A percentile compares a stretch with the other conserved stretches of the same genome.
phyloP scores from a whole-genome alignment of 1,139 yeast genomes.

The Suhomyces maxii region DNA sequence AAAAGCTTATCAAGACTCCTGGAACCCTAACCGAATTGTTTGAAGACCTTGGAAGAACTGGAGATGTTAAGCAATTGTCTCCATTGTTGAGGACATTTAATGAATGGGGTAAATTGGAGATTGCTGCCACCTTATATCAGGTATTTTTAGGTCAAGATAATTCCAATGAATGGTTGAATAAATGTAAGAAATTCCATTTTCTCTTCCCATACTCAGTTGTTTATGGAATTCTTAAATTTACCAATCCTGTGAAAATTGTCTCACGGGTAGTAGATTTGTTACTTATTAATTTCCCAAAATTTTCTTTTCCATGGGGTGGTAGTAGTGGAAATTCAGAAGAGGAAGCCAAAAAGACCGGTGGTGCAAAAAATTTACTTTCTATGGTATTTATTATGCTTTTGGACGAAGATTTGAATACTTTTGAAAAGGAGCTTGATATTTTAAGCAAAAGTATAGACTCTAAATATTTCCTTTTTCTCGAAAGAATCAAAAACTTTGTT shows the following conservation, averaged over 20 bases:
- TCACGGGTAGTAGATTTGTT: slow-evolving; percentile 76
- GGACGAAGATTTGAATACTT: slow-evolving; percentile 74
- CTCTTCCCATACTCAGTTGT: slow-evolving; percentile 76
- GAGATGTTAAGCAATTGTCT: slow-evolving; percentile 60
- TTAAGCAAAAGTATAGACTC: slow-evolving; percentile 28
- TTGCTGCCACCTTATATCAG: slow-evolving; percentile 82
- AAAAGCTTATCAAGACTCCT: slow-evolving; percentile 50
- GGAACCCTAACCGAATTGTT: slow-evolving; percentile 52
- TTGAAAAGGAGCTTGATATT: slow-evolving; percentile 53
- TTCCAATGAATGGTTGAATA: slow-evolving; percentile 69
- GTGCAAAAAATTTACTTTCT: slow-evolving; percentile 62
- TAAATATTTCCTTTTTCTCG: slow-evolving; percentile 23
- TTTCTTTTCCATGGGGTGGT: slow-evolving; percentile 23
- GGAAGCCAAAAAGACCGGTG: slow-evolving; percentile 38
- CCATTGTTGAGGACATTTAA: slow-evolving; percentile 67
- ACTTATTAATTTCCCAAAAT: slow-evolving; percentile 66
- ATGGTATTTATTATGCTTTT: slow-evolving; percentile 71
- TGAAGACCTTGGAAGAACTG: slow-evolving; percentile 58
- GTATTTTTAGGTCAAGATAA: slow-evolving; percentile 77
- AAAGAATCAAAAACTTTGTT: slow-evolving; percentile 28
- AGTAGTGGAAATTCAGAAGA: slow-evolving; percentile 15
- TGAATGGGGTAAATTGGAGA: slow-evolving; percentile 78
- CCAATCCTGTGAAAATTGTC: slow-evolving; percentile 84
- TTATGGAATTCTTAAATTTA: slow-evolving; percentile 70
- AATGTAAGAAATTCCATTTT: slow-evolving; percentile 66